Evolutionary conservation across 2,329 filamentous ascomycete species (phyloP).

Genomic region (Tolypocladium amazonense): DNA sequence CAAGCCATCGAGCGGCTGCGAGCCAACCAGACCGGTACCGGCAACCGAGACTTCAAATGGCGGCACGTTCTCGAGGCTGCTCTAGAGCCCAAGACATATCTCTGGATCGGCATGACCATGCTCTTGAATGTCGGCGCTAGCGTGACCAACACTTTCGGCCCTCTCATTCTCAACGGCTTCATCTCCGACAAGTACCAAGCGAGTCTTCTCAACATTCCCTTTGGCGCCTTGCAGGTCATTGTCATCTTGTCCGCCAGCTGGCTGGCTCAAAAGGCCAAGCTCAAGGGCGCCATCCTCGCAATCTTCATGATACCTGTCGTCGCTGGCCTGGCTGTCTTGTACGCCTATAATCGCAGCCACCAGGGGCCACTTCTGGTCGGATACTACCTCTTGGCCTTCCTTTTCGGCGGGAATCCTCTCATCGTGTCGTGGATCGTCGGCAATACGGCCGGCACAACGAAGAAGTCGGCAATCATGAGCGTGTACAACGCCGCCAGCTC

Average conservation of each 20-base stretch:
- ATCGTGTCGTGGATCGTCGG: slow-evolving; percentile 59
- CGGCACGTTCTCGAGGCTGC: slow-evolving; percentile 48
- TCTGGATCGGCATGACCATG: slow-evolving; percentile 51
- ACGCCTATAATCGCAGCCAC: slow-evolving; percentile 39
- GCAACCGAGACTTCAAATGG: slow-evolving; percentile 58
- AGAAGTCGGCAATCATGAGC: slow-evolving; percentile 54
- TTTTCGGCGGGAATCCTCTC: slow-evolving; percentile 55
- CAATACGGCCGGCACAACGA: slow-evolving; percentile 58
- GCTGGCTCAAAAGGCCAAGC: slow-evolving; percentile 41
- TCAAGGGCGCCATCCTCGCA: slow-evolving; percentile 47
- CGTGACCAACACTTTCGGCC: slow-evolving; percentile 55
- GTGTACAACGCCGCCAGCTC: slow-evolving; percentile 53
- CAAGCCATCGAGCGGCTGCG: slow-evolving; percentile 62
- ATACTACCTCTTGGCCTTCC: slow-evolving; percentile 56
- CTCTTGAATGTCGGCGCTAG: slow-evolving; percentile 54
- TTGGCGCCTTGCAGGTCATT: slow-evolving; percentile 49
- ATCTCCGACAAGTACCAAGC: slow-evolving; percentile 48
- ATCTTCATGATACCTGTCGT: slow-evolving; percentile 48
- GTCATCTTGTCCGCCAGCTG: slow-evolving; percentile 49
- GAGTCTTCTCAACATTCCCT: slow-evolving; percentile 56
- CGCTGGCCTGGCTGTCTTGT: slow-evolving; percentile 41
- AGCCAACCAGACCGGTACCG: slow-evolving; percentile 65
- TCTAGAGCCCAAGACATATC: slow-evolving; percentile 40
- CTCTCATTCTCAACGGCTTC: slow-evolving; percentile 49
- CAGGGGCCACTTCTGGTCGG: slow-evolving; percentile 37